phyloP scores from a whole-genome alignment of 257 asterid species.

The Parsonsia alboflavescens region DNA sequence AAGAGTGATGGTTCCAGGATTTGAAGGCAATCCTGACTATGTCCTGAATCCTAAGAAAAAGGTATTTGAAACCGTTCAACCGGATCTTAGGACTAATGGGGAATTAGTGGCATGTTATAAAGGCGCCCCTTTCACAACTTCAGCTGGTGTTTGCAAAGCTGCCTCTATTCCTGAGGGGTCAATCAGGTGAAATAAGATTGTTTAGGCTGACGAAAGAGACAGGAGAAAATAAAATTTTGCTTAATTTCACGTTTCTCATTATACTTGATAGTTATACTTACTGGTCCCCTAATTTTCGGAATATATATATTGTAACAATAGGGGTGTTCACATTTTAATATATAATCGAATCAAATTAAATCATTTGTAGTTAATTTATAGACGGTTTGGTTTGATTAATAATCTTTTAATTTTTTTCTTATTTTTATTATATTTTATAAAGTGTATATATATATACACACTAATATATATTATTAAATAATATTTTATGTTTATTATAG shows the following conservation, averaged over 20 bases:
- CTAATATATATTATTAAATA: too few species aligned
- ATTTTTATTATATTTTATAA: too few species aligned
- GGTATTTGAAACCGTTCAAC: slow-evolving; percentile 91
- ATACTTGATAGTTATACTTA: not conserved
- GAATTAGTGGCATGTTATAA: slow-evolving; percentile 73
- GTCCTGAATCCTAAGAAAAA: slow-evolving; percentile 86
- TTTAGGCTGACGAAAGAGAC: not conserved
- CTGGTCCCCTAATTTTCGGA: not conserved
- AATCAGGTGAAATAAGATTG: slow-evolving; percentile 31
- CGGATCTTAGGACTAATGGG: slow-evolving; percentile 57
- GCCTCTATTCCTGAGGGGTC: slow-evolving; percentile 61
- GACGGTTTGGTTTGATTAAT: too few species aligned
- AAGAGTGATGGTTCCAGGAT: slow-evolving; percentile 63
- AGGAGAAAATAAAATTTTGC: not conserved
- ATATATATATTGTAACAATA: too few species aligned
- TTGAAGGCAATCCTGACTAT: slow-evolving; percentile 64
- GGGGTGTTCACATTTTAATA: too few species aligned
- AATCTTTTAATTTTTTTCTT: too few species aligned
- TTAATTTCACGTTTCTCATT: not conserved
- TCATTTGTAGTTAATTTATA: too few species aligned
- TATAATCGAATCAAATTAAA: too few species aligned
- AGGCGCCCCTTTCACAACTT: slow-evolving; percentile 75
- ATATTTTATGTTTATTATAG: too few species aligned
- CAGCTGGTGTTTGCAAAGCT: slow-evolving; percentile 84
- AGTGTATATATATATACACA: too few species aligned